phyloP scores from a whole-genome alignment of 108 stramenopile species.

The Nitzschia inconspicua region DNA sequence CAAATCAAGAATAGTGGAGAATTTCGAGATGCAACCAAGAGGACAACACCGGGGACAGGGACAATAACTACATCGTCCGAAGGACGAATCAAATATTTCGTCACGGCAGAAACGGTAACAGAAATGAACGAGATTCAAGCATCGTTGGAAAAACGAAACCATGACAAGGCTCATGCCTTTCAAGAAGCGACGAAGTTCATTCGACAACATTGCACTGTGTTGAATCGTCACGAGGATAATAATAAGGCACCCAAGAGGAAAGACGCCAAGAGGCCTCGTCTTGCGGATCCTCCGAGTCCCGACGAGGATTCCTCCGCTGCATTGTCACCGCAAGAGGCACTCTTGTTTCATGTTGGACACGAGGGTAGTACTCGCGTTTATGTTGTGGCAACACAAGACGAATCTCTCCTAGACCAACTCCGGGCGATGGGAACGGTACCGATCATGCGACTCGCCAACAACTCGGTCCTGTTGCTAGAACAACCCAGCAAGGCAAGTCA shows the following conservation, averaged over 20 bases:
- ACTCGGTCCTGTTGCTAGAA: slow-evolving; percentile 70
- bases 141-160: slow-evolving; percentile 6
- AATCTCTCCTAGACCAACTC: slow-evolving; percentile 48
- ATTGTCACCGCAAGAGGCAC: too few species aligned
- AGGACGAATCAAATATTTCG: slow-evolving; percentile 8
- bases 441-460: slow-evolving; percentile 57
- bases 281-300: not conserved
- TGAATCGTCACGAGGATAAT: not conserved
- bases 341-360: too few species aligned
- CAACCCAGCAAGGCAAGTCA: slow-evolving; percentile 65
- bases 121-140: slow-evolving; percentile 21
- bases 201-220: slow-evolving; percentile 14
- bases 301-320: too few species aligned
- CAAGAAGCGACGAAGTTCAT: slow-evolving; percentile 33
- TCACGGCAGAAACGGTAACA: slow-evolving; percentile 18
- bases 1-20: slow-evolving; percentile 36
- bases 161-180: slow-evolving; percentile 24
- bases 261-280: not conserved
- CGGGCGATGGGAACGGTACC: slow-evolving; percentile 53
- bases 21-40: too few species aligned
- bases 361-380: too few species aligned
- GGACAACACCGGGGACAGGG: not conserved
- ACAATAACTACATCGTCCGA: slow-evolving; percentile 4
- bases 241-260: slow-evolving; percentile 1
- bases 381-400: slow-evolving; percentile 82